Base-by-base conservation (phyloP, 139 green algal genomes). In the Chlorella sp. region DNA sequence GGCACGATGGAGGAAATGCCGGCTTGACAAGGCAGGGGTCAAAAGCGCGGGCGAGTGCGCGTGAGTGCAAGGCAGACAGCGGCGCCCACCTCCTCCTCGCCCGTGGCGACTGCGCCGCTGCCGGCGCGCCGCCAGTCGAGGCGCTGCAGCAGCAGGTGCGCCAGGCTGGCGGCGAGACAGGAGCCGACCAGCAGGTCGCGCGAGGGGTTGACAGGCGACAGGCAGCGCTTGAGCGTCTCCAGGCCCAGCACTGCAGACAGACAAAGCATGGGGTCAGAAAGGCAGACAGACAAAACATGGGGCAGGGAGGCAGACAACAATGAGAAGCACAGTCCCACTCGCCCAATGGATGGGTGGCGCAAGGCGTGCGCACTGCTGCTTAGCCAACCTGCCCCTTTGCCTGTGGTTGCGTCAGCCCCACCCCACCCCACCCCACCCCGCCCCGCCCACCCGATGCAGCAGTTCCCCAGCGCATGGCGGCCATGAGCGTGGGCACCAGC, bases 191-290 rank as follows among this genome's bases (percentile, higher is more conserved):
- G 72, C 21, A 66, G 40, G 71, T 95, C 89, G 1, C 92, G 67
- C 41, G 80, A 72, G 29, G 89, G 72, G 71, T 93, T 94, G 53
- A 56, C 51, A 29, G 75, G 46, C 3, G 46, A n/a, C 40, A 97
- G 79, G 2, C 84, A 81, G 6, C 91, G 82, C 79, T 93, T 90
- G 17, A 96, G 67, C 0, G 83, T 87, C 77, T 97, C 93, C 45
- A 95, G 74, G 3, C 83, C 88, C 46, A 97, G 77, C 48, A 95
- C 83, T 64, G 42, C 45, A 19, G 33, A 25, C n/a, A 38, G 33
- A 25, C 36, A 25, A 12, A 41, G 36, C 59, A 46, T 72, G 19
- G 84, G 81, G 21, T n/a, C n/a, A n/a, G n/a, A n/a, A n/a, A n/a
- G n/a, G n/a, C n/a, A n/a, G n/a, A n/a, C n/a, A n/a, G n/a, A n/a